Conservation (phyloP, 2,329 filamentous ascomycete genomes). For the Alternaria atra region DNA sequence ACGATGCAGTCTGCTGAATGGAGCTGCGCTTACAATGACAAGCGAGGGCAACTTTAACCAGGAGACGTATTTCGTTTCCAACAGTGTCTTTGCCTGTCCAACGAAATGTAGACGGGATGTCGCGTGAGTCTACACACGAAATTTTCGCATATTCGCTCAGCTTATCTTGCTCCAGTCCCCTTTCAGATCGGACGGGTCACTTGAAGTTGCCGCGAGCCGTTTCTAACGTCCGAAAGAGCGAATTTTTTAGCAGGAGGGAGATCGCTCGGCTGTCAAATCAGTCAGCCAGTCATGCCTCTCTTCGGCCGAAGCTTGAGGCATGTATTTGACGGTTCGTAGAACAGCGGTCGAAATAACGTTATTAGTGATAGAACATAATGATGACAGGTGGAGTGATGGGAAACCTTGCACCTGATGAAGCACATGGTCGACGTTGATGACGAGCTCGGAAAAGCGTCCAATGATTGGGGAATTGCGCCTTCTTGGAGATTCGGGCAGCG, state of each 20-base stretch:
- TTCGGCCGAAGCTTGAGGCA: slow-evolving; percentile 37
- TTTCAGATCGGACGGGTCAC: slow-evolving; percentile 12
- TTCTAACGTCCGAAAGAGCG: slow-evolving; percentile 19
- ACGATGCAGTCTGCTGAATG: slow-evolving; percentile 25
- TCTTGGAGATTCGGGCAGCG: slow-evolving; percentile 8
- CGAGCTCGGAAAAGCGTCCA: slow-evolving; percentile 20
- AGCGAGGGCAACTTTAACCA: neutral
- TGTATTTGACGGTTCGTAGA: neutral
- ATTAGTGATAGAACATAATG: slow-evolving; percentile 18
- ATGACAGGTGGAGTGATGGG: neutral
- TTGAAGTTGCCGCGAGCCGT: slow-evolving; percentile 32
- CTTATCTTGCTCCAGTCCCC: slow-evolving; percentile 12
- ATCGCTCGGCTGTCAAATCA: slow-evolving; percentile 20
- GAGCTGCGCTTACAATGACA: slow-evolving; percentile 14
- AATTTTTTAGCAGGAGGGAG: slow-evolving; percentile 12
- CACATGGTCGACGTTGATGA: slow-evolving; percentile 23
- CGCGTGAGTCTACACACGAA: neutral
- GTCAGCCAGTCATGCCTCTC: neutral
- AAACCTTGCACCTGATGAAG: slow-evolving; percentile 20
- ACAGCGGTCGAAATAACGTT: slow-evolving; percentile 23
- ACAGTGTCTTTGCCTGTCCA: neutral
- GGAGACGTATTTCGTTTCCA: neutral
- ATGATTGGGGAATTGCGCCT: neutral
- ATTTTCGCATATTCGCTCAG: neutral
- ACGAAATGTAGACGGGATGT: neutral